Conservation (phyloP, 129 eudicot species). For the Tagetes erecta region DNA sequence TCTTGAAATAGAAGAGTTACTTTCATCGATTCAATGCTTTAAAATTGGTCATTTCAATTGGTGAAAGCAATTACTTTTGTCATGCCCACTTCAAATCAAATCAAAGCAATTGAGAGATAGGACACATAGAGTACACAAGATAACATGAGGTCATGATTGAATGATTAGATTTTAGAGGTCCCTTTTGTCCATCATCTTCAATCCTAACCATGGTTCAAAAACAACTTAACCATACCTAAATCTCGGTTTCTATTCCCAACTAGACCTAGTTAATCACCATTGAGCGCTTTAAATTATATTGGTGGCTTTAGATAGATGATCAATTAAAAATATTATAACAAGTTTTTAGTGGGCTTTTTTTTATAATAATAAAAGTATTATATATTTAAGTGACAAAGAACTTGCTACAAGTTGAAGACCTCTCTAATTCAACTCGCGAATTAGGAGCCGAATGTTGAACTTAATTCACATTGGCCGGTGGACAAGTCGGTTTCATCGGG, state of each 20-base stretch:
- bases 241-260: neutral
- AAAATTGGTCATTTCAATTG: conserved; percentile 18
- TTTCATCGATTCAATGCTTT: conserved; percentile 26
- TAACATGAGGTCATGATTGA: conserved; percentile 27
- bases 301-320: too few species aligned
- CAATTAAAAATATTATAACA: too few species aligned
- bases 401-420: too few species aligned
- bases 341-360: too few species aligned
- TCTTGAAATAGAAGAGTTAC: conserved; percentile 19
- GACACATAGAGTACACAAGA: conserved; percentile 17
- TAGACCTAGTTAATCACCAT: neutral
- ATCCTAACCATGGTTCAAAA: conserved; percentile 8
- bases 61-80: conserved; percentile 33
- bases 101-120: conserved; percentile 38
- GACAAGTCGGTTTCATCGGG: too few species aligned
- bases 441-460: too few species aligned
- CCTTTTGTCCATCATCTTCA: conserved; percentile 10
- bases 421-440: too few species aligned
- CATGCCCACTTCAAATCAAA: conserved; percentile 25
- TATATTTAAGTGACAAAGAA: too few species aligned
- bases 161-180: conserved; percentile 23
- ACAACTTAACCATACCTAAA: conserved; percentile 2
- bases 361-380: too few species aligned
- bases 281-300: too few species aligned
- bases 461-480: too few species aligned